phyloP scores from a whole-genome alignment of 257 asterid species.

The Linderniella brevidens region DNA sequence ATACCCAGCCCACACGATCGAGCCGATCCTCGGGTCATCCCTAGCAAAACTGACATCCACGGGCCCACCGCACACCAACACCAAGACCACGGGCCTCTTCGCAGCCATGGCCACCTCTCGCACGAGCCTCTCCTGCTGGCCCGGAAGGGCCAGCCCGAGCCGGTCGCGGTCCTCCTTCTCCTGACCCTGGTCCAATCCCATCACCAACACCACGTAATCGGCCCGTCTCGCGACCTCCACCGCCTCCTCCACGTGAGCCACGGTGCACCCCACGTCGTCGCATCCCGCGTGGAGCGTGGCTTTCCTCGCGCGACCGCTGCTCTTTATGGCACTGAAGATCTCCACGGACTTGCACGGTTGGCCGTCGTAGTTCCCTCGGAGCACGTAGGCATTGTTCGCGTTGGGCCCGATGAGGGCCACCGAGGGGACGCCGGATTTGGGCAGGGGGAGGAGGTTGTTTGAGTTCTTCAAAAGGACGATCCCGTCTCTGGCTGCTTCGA shows the following conservation, averaged over 20 bases:
- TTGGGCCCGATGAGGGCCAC: slow-evolving; percentile 74
- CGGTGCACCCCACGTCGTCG: slow-evolving; percentile 27
- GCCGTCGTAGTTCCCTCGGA: slow-evolving; percentile 64
- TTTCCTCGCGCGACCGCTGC: slow-evolving; percentile 15
- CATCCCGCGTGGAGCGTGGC: slow-evolving; percentile 34
- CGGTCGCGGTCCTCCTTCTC: slow-evolving; percentile 4
- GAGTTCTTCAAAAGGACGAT: slow-evolving; percentile 74
- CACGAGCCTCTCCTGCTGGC: slow-evolving; percentile 3
- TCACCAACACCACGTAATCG: not conserved
- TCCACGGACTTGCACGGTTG: slow-evolving; percentile 49
- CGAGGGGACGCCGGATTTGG: slow-evolving; percentile 24
- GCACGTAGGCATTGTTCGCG: slow-evolving; percentile 26
- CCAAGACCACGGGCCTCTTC: slow-evolving; percentile 3
- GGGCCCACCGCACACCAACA: slow-evolving; percentile 3
- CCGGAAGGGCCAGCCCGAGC: slow-evolving; percentile 1
- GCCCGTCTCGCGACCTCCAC: slow-evolving; percentile 27
- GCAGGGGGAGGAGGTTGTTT: slow-evolving; percentile 45
- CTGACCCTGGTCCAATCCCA: slow-evolving; percentile 5
- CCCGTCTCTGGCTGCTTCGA: slow-evolving; percentile 68
- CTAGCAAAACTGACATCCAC: slow-evolving; percentile 2
- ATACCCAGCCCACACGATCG: slow-evolving; percentile 5
- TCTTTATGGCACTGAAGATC: slow-evolving; percentile 27
- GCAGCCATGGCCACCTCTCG: not conserved
- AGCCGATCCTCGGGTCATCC: slow-evolving; percentile 1
- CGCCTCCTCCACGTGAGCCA: slow-evolving; percentile 27